Evolutionary conservation across 2,329 filamentous ascomycete species (phyloP), one percentile per base, ranked within the genome.

Genomic region (Ascochyta viciae-villosae): DNA sequence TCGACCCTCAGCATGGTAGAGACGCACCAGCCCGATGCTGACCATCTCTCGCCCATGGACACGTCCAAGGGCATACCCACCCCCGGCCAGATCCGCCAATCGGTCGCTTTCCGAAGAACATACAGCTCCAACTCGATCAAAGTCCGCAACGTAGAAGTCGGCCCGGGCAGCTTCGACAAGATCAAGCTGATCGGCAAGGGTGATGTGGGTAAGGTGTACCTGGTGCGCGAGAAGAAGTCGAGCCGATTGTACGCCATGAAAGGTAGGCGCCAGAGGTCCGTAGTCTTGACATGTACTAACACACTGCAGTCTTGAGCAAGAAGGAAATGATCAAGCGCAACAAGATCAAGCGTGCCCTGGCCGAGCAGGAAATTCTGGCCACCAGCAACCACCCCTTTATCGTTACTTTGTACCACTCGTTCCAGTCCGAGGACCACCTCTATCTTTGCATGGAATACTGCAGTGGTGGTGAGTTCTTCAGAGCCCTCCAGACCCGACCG

Each of bases 391-490:
- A 99, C 71, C 95, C 95, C 0, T 99, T 99, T 77, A 99, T 99
- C 73, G 95, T 99, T 61, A 99, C 95, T 0, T 83, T 99, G 3
- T 99, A 98, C 76, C 95, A 99, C 79, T 98, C 94, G 0, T 99
- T 99, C 83, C 95, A 99, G 77, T 99, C 95, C 1, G 95, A 99
- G 75, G 95, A 99, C 65, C 93, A 98, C 78, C 84, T 99, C 38
- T 99, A 99, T 74, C 84, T 99, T n/a, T 99, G 95, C 76, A 99
- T 99, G 95, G 95, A 99, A 77, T 99, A 99, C 75, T 99, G 95
- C 82, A 98, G 93, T 68, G 95, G 95, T 64, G 95, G 95, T 59
- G 95, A 99, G 77, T 99, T 99, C 81, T 99, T 99, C 83, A 85
- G 95, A 80, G 95, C 95, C 24, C 82, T 99, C 41, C 95, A 99